phyloP scores from a whole-genome alignment of 495 filamentous ascomycete species.

The Trichoderma erinaceum region DNA sequence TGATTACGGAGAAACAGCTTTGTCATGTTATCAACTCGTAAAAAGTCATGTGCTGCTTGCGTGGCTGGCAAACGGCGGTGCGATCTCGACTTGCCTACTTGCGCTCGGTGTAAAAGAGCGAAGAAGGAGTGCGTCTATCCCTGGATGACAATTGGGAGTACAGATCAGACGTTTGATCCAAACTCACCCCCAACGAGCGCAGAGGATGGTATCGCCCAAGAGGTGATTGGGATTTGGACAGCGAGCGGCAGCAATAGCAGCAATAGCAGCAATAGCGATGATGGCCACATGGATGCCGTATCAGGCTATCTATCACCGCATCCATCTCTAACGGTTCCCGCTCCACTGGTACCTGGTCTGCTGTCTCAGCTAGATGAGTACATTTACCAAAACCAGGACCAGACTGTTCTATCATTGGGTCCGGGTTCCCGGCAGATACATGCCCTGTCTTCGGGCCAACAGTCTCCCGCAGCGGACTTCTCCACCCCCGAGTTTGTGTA shows the following conservation, averaged over 20 bases:
- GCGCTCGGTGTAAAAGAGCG: neutral
- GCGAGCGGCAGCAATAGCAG: neutral
- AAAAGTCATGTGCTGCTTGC: slow-evolving; percentile 1
- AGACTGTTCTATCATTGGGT: neutral
- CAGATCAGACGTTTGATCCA: neutral
- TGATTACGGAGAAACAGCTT: neutral
- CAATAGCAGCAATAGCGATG: neutral
- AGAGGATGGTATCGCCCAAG: neutral
- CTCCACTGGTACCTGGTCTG: neutral
- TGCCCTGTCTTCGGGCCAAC: neutral
- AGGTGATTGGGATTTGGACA: neutral
- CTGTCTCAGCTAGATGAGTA: slow-evolving; percentile 3
- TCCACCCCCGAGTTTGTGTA: neutral
- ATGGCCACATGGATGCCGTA: neutral
- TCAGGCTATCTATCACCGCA: neutral
- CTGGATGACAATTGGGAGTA: neutral
- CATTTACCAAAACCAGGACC: neutral
- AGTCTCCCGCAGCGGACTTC: neutral
- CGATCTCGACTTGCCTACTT: slow-evolving; percentile 6
- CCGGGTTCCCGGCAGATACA: neutral
- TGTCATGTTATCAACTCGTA: neutral
- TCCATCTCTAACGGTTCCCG: neutral
- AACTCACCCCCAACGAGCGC: neutral
- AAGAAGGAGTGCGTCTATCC: neutral
- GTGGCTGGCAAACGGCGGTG: slow-evolving; percentile 10